Conservation (phyloP, 192 early-diverging fungal genomes). For the Linderina pennispora region DNA sequence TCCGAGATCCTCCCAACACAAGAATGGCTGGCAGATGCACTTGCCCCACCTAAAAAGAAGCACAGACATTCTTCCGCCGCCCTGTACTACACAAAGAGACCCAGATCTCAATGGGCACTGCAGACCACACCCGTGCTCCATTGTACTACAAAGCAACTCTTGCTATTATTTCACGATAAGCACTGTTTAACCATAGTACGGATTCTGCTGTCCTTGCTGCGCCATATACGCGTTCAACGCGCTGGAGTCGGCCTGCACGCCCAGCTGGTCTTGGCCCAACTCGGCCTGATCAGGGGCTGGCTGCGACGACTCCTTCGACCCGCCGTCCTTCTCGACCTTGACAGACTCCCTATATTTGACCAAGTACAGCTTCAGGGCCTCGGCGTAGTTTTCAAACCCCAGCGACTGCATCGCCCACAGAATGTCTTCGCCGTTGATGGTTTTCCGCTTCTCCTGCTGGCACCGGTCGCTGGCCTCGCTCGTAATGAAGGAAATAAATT, state of each 20-base stretch:
- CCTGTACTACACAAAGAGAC: too few species aligned
- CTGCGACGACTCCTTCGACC: too few species aligned
- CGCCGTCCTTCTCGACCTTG: slow-evolving; percentile 44
- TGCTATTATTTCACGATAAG: too few species aligned
- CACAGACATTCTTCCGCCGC: too few species aligned
- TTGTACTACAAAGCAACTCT: too few species aligned
- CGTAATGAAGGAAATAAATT: slow-evolving; percentile 98
- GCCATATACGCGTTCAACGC: slow-evolving; percentile 42
- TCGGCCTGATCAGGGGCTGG: too few species aligned
- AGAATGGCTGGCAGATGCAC: too few species aligned
- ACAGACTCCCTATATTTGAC: slow-evolving; percentile 74
- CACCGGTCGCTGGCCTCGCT: slow-evolving; percentile 97
- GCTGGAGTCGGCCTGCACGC: slow-evolving; percentile 16
- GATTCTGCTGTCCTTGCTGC: slow-evolving; percentile 32
- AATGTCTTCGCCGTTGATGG: slow-evolving; percentile 97
- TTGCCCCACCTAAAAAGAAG: too few species aligned
- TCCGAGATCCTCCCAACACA: too few species aligned
- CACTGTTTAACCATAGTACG: slow-evolving; percentile 31
- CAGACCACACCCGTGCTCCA: too few species aligned
- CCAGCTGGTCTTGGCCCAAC: slow-evolving; percentile 32
- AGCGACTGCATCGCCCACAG: slow-evolving; percentile 96
- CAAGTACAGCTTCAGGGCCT: slow-evolving; percentile 84
- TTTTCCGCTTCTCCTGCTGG: slow-evolving; percentile 92
- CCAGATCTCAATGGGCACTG: too few species aligned
- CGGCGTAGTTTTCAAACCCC: slow-evolving; percentile 96